phyloP scores from a whole-genome alignment of 2,329 filamentous ascomycete species.

The Calonectria hongkongensis region DNA sequence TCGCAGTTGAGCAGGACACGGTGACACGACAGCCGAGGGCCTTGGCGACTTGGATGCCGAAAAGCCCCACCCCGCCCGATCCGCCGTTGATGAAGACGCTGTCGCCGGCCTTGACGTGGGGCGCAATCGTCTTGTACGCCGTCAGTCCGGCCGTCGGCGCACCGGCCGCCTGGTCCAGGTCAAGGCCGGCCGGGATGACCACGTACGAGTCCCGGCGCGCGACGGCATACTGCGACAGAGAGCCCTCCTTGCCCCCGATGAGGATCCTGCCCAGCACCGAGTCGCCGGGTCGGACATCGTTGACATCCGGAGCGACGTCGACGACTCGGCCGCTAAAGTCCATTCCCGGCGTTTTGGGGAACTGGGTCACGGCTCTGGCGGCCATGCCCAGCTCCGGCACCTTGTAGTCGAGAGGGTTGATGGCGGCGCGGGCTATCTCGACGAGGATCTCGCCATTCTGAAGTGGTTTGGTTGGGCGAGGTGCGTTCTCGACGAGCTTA shows the following conservation, averaged over 20 bases:
- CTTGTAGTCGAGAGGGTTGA: conserved; percentile 73
- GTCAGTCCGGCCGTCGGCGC: conserved; percentile 67
- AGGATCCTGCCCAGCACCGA: conserved; percentile 64
- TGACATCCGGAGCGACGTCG: conserved; percentile 52
- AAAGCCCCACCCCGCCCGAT: conserved; percentile 77
- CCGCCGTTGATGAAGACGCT: conserved; percentile 80
- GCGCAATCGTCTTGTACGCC: conserved; percentile 69
- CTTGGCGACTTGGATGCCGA: conserved; percentile 79
- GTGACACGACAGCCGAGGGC: conserved; percentile 76
- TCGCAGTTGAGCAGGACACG: conserved; percentile 75
- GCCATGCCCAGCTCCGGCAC: conserved; percentile 63
- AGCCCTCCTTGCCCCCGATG: conserved; percentile 59
- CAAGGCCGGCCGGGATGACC: conserved; percentile 62
- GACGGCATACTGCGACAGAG: conserved; percentile 66
- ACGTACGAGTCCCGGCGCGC: conserved; percentile 59
- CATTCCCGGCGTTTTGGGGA: conserved; percentile 67
- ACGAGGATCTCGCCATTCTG: conserved; percentile 62
- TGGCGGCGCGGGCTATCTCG: conserved; percentile 63
- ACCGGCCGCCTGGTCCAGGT: conserved; percentile 64
- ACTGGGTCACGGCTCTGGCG: conserved; percentile 55
- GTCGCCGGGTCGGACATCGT: conserved; percentile 62
- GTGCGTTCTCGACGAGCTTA: conserved; percentile 42
- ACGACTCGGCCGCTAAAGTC: conserved; percentile 72
- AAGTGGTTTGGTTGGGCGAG: conserved; percentile 49
- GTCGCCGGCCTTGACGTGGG: conserved; percentile 69